These are phyloP conservation scores for Plasmodium cynomolgi DNA, from an alignment of 169 alveolate species.

Conservation along the genomic window DNA sequence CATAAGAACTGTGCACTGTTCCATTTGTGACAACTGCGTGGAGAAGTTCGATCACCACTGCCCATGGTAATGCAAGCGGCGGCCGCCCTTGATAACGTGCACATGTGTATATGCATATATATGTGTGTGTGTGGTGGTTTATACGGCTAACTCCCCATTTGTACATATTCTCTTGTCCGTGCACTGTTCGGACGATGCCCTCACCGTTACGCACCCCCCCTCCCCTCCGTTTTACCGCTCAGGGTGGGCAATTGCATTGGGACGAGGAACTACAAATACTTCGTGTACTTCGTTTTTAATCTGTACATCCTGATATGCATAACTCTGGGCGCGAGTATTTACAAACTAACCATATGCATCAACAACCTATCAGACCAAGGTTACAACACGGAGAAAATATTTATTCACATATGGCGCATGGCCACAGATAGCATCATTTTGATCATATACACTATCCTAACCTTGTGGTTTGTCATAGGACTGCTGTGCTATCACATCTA, in stretches of 20 bases:
- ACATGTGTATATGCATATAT: background rate
- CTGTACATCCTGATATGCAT: conserved; percentile 72
- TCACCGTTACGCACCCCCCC: background rate
- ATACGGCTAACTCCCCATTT: background rate
- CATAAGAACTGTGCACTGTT: conserved; percentile 92
- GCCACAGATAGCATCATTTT: conserved; percentile 70
- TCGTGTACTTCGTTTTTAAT: conserved; percentile 78
- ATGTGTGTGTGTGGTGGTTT: background rate
- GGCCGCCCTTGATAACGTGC: background rate
- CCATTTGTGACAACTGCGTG: conserved; percentile 92
- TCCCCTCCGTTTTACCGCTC: background rate
- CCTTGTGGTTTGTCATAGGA: conserved; percentile 88
- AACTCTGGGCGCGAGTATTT: conserved; percentile 65
- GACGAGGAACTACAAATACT: conserved; percentile 88
- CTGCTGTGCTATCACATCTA: conserved; percentile 84
- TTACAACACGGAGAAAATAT: conserved; percentile 40
- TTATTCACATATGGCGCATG: conserved; percentile 67
- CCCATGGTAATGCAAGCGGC: conserved; percentile 84
- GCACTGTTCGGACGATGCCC: background rate
- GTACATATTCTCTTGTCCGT: background rate
- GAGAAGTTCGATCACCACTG: conserved; percentile 94
- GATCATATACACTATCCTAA: conserved; percentile 72
- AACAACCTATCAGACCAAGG: conserved; percentile 36
- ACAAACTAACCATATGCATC: conserved; percentile 73
- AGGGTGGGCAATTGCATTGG: conserved; percentile 92